Conservation (phyloP, 192 early-diverging fungal species). For the Tieghemiomyces parasiticus region DNA sequence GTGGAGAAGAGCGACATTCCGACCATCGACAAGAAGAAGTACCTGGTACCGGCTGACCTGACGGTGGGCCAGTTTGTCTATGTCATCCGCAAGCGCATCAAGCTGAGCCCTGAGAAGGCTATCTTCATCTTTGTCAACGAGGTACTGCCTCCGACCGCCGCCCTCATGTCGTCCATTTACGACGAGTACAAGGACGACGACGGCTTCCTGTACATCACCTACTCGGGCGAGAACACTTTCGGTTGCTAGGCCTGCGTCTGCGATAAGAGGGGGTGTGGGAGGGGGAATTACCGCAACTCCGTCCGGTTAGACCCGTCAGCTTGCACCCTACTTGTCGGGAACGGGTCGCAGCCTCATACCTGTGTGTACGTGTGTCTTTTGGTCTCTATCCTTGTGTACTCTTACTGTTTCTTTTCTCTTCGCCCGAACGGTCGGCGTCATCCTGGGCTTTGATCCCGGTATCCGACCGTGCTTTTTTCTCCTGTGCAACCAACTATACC, state of each 20-base stretch:
- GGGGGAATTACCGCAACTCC: no score
- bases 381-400: no score
- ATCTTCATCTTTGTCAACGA: conserved; percentile 99
- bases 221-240: conserved; percentile 84
- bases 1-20: conserved; percentile 96
- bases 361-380: no score
- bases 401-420: no score
- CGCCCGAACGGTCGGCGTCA: no score
- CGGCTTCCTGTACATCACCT: conserved; percentile 92
- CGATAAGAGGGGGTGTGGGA: no score
- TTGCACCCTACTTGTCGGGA: no score
- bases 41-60: conserved; percentile 89
- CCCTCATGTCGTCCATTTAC: conserved; percentile 87
- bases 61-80: conserved; percentile 98
- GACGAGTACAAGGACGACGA: conserved; percentile 97
- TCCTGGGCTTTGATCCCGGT: no score
- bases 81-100: conserved; percentile 92
- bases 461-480: no score
- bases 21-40: conserved; percentile 98
- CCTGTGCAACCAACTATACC: no score
- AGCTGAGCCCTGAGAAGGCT: conserved; percentile 92
- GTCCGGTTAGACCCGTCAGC: no score
- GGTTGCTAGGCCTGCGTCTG: conserved; percentile 23
- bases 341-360: no score
- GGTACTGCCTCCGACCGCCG: conserved; percentile 85